These are phyloP conservation scores for Turnera subulata DNA, from an alignment of 345 rosid species.

Conservation along the genomic window DNA sequence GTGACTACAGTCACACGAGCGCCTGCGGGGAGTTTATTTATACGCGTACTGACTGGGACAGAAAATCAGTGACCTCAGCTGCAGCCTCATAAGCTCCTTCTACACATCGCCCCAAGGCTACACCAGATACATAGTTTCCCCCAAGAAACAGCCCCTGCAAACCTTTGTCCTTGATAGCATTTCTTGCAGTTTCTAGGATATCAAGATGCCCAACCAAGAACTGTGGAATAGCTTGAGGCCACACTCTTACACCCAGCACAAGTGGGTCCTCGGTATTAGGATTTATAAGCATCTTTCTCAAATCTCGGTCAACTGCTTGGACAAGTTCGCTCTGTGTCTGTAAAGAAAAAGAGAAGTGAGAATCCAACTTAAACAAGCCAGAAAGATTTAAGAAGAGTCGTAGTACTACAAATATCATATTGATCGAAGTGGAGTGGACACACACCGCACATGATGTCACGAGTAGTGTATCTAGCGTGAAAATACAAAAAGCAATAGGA, in stretches of 20 bases:
- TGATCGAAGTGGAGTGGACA: too few species aligned
- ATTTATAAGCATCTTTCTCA: conserved; percentile 87
- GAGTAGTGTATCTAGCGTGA: too few species aligned
- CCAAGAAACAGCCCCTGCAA: conserved; percentile 70
- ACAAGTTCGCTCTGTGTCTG: conserved; percentile 72
- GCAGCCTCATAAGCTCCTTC: conserved; percentile 85
- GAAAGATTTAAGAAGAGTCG: too few species aligned
- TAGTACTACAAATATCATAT: too few species aligned
- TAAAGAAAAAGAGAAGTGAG: conserved; percentile 1
- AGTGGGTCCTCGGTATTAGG: conserved; percentile 71
- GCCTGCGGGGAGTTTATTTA: conserved; percentile 25
- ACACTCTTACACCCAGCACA: conserved; percentile 63
- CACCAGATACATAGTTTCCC: conserved; percentile 80
- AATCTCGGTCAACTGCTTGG: conserved; percentile 80
- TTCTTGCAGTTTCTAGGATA: conserved; percentile 56
- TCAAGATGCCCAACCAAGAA: conserved; percentile 84
- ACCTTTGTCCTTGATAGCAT: conserved; percentile 47
- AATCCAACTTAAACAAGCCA: neutral
- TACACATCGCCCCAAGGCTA: conserved; percentile 83
- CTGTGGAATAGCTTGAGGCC: conserved; percentile 97
- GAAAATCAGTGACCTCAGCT: conserved; percentile 54
- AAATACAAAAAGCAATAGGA: neutral
- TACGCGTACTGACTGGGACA: conserved; percentile 52
- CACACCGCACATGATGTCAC: too few species aligned
- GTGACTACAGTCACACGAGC: neutral